Base-by-base conservation (phyloP, 306 rosid species). In the Alnus glutinosa region DNA sequence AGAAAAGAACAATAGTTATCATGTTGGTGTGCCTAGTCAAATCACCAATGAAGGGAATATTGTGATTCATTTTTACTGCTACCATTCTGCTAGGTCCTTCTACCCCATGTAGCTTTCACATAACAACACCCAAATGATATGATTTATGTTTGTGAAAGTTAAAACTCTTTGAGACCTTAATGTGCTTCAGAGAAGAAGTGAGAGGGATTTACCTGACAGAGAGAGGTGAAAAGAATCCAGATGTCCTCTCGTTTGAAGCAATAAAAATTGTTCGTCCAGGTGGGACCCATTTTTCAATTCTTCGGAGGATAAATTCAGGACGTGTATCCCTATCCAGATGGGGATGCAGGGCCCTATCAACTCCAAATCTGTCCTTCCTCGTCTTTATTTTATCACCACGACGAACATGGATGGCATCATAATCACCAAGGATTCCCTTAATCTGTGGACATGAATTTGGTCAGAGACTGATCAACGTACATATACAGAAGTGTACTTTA, bases 361-460 rank as follows among this genome's bases (percentile, higher is more conserved):
- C 89, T 30, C 97, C 99, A 85, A 89, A 87, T 80, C 96, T 88
- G 83, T 96, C 99, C 85, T 86, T 96, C 90, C 99, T 88, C 48
- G 90, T 96, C 83, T 91, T 96, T 79, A 96, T 80, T 86, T 88
- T 93, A 85, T 96, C 99, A 32, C 99, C 99, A 14, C 98, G 99
- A 73, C 98, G 98, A 81, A 93, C 99, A 86, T 96, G 99, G 74
- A 96, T 90, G 83, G 98, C 97, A 69, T 89, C 93, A 78, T 88
- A 92, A 70, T 90, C 89, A 34, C 92, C 90, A 46, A 89, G 97
- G 36, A 46, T 75, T 15, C 76, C 86, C 73, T 87, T 89, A 76
- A 92, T 80, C 97, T 92, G 84, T 54, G 32, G 73, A 62, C 70
- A 80, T 34, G 54, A 75, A 13, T 28, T 10, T 68, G 55, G 82